Percentiles rank a stretch among this genome's conserved stretches.
phyloP scores from a whole-genome alignment of 345 rosid species.

The Eucalyptus polyanthemos region DNA sequence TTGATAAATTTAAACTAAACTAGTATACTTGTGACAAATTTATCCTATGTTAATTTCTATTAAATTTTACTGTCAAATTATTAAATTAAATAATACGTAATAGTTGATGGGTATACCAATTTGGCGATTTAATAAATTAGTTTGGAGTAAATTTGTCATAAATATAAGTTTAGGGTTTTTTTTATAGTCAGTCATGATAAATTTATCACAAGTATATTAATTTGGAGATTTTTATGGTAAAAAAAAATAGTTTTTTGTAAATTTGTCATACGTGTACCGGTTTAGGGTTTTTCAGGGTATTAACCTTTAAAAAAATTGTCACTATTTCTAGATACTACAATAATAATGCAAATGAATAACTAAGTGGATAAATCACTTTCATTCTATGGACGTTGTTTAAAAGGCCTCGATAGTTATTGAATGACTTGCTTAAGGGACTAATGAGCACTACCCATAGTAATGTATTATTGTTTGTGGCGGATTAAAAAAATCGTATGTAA shows the following conservation, averaged over 20 bases:
- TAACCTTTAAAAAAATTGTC: neutral
- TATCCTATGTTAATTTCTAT: accelerated
- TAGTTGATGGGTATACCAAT: accelerated
- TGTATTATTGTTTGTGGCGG: neutral
- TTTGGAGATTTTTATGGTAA: too few species aligned
- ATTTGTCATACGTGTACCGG: too few species aligned
- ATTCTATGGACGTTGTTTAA: neutral
- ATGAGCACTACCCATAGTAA: neutral
- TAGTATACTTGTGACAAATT: too few species aligned
- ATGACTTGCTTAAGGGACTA: neutral
- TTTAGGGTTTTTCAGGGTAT: too few species aligned
- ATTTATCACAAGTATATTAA: accelerated
- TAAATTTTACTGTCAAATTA: too few species aligned
- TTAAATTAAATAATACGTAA: too few species aligned
- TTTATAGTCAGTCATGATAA: accelerated
- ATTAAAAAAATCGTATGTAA: neutral
- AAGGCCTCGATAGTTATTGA: neutral
- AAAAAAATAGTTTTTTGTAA: too few species aligned
- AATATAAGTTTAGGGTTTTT: too few species aligned
- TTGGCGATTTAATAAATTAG: too few species aligned
- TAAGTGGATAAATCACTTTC: neutral
- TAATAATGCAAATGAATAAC: neutral
- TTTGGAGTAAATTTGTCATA: too few species aligned
- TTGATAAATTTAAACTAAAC: too few species aligned
- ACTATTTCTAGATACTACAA: neutral